phyloP scores from a whole-genome alignment of 2,329 filamentous ascomycete species.

The Fusarium buxicola region DNA sequence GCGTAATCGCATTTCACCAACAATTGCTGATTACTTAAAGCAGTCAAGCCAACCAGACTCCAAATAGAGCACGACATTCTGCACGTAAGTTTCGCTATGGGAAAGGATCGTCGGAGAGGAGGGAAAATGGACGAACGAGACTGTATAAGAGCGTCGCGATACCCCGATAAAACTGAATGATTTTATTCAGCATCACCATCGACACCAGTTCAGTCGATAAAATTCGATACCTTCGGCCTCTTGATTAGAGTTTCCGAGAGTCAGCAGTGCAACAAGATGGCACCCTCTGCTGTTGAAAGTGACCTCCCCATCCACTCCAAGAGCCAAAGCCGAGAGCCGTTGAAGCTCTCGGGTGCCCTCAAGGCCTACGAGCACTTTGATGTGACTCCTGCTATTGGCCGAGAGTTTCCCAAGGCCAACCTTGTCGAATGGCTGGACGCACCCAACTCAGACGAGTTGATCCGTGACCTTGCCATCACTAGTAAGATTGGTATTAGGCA shows the following conservation, averaged over 20 bases:
- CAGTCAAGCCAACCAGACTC: constrained; percentile 5
- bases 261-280: constrained; percentile 16
- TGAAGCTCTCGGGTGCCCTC: constrained; percentile 63
- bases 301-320: constrained; percentile 27
- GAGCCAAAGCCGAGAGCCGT: constrained; percentile 52
- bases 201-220: no score
- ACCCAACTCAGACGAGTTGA: constrained; percentile 70
- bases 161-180: not conserved
- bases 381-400: constrained; percentile 70
- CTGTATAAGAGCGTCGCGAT: constrained; percentile 4
- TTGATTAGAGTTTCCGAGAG: not conserved
- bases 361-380: constrained; percentile 67
- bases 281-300: constrained; percentile 30
- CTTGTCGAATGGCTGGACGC: constrained; percentile 71
- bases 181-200: not conserved
- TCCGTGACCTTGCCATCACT: constrained; percentile 75
- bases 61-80: constrained; percentile 13
- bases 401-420: constrained; percentile 69
- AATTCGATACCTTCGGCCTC: no score
- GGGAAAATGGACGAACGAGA: not conserved
- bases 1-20: constrained; percentile 19
- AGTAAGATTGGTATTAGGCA: constrained; percentile 56
- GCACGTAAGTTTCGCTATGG: constrained; percentile 12
- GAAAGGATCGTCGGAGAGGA: not conserved
- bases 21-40: not conserved